Evolutionary conservation across 139 green algal species (phyloP), one percentile per base, ranked within the genome.

Genomic region (Coccomyxa sp.): DNA sequence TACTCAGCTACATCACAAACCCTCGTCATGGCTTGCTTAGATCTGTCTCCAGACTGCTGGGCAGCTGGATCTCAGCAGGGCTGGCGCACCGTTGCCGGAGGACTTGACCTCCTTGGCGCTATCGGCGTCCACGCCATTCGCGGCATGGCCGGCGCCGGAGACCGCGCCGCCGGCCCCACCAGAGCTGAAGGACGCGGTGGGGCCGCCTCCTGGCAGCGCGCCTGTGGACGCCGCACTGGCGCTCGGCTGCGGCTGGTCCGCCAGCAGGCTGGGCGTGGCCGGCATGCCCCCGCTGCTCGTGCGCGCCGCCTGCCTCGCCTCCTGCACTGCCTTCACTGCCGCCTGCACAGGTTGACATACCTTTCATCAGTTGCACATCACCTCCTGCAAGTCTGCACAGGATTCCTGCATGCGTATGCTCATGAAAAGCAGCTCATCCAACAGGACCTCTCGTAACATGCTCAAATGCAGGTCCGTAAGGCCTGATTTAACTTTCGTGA

Each of bases 251-350:
- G 58, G 16, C 63, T 71, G 63, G 23, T 30, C 58, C 67, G 45
- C 51, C 14, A 67, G 51, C 51, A 38, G 58, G 30, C 12, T 21
- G 12, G 23, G 32, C 80, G 31, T 63, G 32, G n/a, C 18, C 25
- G 67, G 68, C 67, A 58, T 27, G 66, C 13, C 38, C 23, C 81
- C 25, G 71, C 71, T 78, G 71, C 27, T 16, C 25, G 71, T 31
- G 14, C 71, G n/a, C 23, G 71, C 71, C 14, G 27, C n/a, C 31
- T 45, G 76, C 67, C 82, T 85, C 13, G 82, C 77, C 32, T 87
- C 90, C 15, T 89, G 76, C 27, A 89, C 81, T 3, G 91, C 88
- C 79, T 90, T 89, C 51, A 94, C 86, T 1, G 91, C 91, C 14
- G 63, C 71, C 63, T 71, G 63, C 63, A 71, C 63, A 25, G 38